Conservation (phyloP, 2,329 filamentous ascomycete species). For the Talaromyces amestolkiae region DNA sequence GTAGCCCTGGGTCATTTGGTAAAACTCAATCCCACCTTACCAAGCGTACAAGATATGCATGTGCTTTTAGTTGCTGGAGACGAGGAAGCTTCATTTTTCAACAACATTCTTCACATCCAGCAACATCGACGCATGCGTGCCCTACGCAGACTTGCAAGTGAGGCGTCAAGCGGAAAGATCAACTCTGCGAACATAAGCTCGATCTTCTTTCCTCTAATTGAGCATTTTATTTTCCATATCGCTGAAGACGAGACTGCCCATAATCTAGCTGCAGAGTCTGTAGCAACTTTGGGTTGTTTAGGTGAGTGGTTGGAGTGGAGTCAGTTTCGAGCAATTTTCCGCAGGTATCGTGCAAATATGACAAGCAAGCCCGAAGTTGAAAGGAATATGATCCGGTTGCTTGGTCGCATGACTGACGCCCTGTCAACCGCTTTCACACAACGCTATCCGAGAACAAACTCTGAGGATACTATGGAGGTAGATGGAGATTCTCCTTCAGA, state of each 20-base stretch:
- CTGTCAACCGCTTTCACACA: conserved; percentile 56
- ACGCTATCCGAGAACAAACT: conserved; percentile 14
- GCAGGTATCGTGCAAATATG: conserved; percentile 79
- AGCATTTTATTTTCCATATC: conserved; percentile 88
- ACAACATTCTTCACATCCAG: conserved; percentile 86
- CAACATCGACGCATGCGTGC: conserved; percentile 82
- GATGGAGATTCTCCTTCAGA: conserved; percentile 26
- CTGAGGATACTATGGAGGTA: conserved; percentile 4
- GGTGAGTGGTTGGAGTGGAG: conserved; percentile 80
- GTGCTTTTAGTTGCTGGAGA: conserved; percentile 68
- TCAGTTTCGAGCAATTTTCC: conserved; percentile 80
- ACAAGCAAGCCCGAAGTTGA: conserved; percentile 76
- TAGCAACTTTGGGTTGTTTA: conserved; percentile 73
- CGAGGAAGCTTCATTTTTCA: conserved; percentile 84
- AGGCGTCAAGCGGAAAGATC: conserved; percentile 63
- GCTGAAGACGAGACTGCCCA: conserved; percentile 67
- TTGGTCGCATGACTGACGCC: conserved; percentile 78
- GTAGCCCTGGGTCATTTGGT: conserved; percentile 77
- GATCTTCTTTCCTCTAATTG: conserved; percentile 85
- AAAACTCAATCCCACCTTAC: conserved; percentile 66
- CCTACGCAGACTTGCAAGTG: conserved; percentile 69
- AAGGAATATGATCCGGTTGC: conserved; percentile 78
- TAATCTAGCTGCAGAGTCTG: conserved; percentile 80
- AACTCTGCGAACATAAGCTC: conserved; percentile 76
- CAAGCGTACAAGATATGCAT: conserved; percentile 70